Evolutionary conservation across 2,329 filamentous ascomycete genomes (phyloP), one percentile per base, ranked within the genome.

Genomic region (Neocatenulostroma microsporum): DNA sequence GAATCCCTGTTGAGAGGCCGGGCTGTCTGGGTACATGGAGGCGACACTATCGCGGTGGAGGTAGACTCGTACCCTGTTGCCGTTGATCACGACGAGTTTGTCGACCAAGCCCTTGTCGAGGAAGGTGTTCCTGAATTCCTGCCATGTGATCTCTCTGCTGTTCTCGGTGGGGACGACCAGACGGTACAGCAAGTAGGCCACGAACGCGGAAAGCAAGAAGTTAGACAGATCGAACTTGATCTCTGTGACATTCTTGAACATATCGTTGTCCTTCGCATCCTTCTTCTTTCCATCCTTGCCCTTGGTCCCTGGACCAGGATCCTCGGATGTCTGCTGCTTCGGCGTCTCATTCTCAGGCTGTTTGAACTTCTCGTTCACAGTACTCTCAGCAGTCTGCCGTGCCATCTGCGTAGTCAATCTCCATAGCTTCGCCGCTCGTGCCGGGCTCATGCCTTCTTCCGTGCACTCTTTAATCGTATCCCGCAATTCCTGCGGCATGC

Each of bases 41-140:
- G 74, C 72, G 24, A 82, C 73, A 21, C 80, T 82, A 49, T 88
- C 80, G 32, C 82, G 79, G 58, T 93, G 79, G 32, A 91, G 70
- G 48, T 85, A 76, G 21, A 95, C 84, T 37, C 82, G 77, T 30
- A 96, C 91, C 44, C 76, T 76, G 52, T 77, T 79, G 46, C 80
- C 76, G 50, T 87, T 79, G 34, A 94, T 74, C 21, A 94, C 80
- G 13, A 80, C 80, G 49, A 98, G 73, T 68, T 88, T 95, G 66
- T 95, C 84, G 14, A 98, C 88, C 18, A 98, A 73, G 6, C 91
- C 91, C 70, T 94, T 95, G 64, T 95, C 87, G 42, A 98, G 71
- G 70, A 94, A 96, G 21, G 86, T 91, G 50, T 78, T 88, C 45
- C 84, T 74, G 66, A 98, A 85, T 65, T 98, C 91, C 64, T 98